Evolutionary conservation across 805 yeast genomes (phyloP).

Genomic region (Blastobotrys robertii): DNA sequence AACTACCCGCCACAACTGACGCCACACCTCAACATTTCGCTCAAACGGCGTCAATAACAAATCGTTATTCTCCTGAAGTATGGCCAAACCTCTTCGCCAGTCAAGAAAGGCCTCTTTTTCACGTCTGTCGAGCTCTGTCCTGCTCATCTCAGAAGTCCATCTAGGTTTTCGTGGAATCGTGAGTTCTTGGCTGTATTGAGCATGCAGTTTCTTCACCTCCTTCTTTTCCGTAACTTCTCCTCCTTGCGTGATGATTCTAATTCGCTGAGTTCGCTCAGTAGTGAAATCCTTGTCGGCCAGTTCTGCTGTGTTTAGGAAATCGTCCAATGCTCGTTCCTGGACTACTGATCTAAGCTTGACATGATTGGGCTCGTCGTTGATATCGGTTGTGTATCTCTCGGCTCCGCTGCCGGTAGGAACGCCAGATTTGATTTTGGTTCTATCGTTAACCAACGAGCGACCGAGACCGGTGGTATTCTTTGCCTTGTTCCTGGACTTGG

Average conservation of each 20-base stretch:
- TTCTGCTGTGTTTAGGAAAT: conserved; percentile 89
- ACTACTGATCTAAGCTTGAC: conserved; percentile 88
- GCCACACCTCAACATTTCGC: conserved; percentile 95
- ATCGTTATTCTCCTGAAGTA: conserved; percentile 74
- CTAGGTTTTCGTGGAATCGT: conserved; percentile 89
- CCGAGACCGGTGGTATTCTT: conserved; percentile 75
- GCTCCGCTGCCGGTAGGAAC: conserved; percentile 40
- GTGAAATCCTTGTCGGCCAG: conserved; percentile 93
- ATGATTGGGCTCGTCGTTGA: conserved; percentile 73
- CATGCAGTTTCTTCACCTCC: conserved; percentile 43
- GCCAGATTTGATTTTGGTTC: conserved; percentile 40
- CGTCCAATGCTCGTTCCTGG: conserved; percentile 89
- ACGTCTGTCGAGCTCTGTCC: conserved; percentile 66
- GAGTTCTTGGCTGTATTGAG: conserved; percentile 45
- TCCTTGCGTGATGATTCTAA: conserved; percentile 58
- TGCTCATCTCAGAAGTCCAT: conserved; percentile 69
- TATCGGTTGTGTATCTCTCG: conserved; percentile 65
- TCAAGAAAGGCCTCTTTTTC: conserved; percentile 86
- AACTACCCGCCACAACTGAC: conserved; percentile 95
- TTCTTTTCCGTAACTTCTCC: conserved; percentile 44
- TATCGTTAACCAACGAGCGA: conserved; percentile 65
- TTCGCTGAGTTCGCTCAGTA: conserved; percentile 76
- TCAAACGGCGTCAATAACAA: conserved; percentile 90
- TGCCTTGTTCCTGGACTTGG: conserved; percentile 50
- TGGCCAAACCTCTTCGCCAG: conserved; percentile 89